Base-by-base conservation (phyloP, 331 rosid genomes). In the Malus hybrid region DNA sequence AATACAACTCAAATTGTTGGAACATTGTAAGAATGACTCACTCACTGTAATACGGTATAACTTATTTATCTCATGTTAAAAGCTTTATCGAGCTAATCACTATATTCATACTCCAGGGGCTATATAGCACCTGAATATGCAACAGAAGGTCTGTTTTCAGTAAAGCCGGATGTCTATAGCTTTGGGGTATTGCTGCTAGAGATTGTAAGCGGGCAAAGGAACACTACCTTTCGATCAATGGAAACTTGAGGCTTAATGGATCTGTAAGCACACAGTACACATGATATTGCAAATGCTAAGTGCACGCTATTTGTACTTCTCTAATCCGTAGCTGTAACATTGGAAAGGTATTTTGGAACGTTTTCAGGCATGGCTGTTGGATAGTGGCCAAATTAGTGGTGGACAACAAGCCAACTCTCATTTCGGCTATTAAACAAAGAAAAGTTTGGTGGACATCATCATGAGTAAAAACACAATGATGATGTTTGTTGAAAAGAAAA, bases 1-100 rank as follows among this genome's bases (percentile, higher is more conserved):
- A 91, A 86, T 60, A 89, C 93, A 64, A 82, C 34, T n/a, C 81
- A 87, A 77, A 90, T 91, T 56, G 93, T 91, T 64, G 97, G 97
- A 22, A 91, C 97, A 82, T 91, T 85, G 97, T 91, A 82, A 83
- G 95, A 86, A 32, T 66, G 48, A n/a, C 59, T 73, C 62, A 39
- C 48, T 62, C 48, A 61, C 29, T 3, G 52, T 29, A 22, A 20
- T 27, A 13, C 67, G 46, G 44, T 34, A 12, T 70, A 52, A 73
- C 33, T 8, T 33, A 32, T 66, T 60, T n/a, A 8, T 28, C 27
- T 44, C n/a, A 73, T 71, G 22, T 50, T 31, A n/a, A 50, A 67
- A 55, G 44, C 44, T 72, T 57, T 5, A 29, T 77, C 73, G 52
- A 85, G 73, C 83, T 68, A 33, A 32, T 65, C 65, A 28, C n/a